These are phyloP conservation scores for Claviceps sp. DNA, from an alignment of 2,329 filamentous ascomycete genomes.

Conservation along the genomic window DNA sequence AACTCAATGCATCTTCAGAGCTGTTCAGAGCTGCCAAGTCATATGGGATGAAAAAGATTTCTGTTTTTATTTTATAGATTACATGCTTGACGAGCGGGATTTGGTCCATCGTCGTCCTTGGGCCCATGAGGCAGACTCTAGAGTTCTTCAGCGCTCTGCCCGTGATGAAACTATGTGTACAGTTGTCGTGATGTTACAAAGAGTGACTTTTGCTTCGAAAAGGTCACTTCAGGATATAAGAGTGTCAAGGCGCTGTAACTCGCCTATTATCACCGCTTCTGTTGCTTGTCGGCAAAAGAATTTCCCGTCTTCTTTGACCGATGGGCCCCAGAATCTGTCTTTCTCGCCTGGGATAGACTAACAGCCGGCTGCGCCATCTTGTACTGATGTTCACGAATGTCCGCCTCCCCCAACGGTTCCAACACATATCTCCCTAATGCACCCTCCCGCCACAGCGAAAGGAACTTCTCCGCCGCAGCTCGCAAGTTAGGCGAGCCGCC, in stretches of 20 bases:
- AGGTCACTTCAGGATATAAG: no score
- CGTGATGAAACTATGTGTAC: no score
- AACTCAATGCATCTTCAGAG: not conserved
- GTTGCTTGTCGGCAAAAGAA: conserved; percentile 14
- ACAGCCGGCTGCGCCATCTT: conserved; percentile 32
- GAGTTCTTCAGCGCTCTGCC: not conserved
- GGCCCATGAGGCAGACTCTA: not conserved
- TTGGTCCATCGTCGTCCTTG: not conserved
- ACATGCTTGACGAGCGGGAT: no score
- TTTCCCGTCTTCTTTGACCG: conserved; percentile 39
- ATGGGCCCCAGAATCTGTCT: conserved; percentile 27
- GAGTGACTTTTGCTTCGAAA: no score
- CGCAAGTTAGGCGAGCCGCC: conserved; percentile 60
- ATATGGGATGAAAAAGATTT: not conserved
- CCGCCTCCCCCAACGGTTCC: conserved; percentile 56
- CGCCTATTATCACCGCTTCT: conserved; percentile 12
- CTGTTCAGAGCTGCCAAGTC: not conserved
- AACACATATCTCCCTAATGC: conserved; percentile 63
- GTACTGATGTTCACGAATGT: conserved; percentile 35
- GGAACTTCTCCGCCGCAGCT: conserved; percentile 62
- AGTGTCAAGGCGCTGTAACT: no score
- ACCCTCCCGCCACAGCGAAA: conserved; percentile 72
- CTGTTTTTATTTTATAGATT: not conserved
- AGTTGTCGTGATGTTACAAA: no score
- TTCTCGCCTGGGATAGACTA: conserved; percentile 57